Conservation (phyloP, 495 filamentous ascomycete genomes). For the Aspergillus bertholletiae region DNA sequence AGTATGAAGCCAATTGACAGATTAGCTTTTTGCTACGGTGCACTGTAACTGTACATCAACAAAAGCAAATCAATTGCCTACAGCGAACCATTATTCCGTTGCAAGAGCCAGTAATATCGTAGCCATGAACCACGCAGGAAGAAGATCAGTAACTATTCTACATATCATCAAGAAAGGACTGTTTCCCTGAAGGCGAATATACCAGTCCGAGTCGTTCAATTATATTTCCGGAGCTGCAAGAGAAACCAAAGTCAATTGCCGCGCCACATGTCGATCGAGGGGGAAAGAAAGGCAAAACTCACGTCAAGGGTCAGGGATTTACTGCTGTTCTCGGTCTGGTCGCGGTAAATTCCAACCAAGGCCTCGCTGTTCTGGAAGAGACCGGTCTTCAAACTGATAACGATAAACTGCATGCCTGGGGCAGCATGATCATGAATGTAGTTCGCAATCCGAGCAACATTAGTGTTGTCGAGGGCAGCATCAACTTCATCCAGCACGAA, state of each 20-base stretch:
- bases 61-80: not conserved
- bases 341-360: conserved; percentile 89
- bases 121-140: conserved; percentile 23
- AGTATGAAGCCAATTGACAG: not conserved
- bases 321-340: conserved; percentile 87
- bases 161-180: conserved; percentile 10
- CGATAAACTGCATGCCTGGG: conserved; percentile 98
- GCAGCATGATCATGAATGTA: conserved; percentile 93
- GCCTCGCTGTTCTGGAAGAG: conserved; percentile 93
- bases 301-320: conserved; percentile 91
- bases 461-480: conserved; percentile 93
- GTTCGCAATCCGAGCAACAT: conserved; percentile 90
- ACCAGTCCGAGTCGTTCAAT: conserved; percentile 15
- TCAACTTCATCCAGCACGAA: conserved; percentile 99
- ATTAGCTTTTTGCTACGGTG: not conserved
- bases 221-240: conserved; percentile 45
- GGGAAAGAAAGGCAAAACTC: conserved; percentile 51
- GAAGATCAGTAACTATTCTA: conserved; percentile 13
- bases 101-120: not conserved
- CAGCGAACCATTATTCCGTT: not conserved
- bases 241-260: conserved; percentile 8
- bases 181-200: conserved; percentile 1
- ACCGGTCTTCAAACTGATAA: conserved; percentile 90
- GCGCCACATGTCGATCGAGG: not conserved
- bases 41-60: not conserved